A percentile compares a stretch with the other conserved stretches of the same genome.
Evolutionary conservation across 2,329 filamentous ascomycete species (phyloP).

Genomic region (Xylaria sp.): DNA sequence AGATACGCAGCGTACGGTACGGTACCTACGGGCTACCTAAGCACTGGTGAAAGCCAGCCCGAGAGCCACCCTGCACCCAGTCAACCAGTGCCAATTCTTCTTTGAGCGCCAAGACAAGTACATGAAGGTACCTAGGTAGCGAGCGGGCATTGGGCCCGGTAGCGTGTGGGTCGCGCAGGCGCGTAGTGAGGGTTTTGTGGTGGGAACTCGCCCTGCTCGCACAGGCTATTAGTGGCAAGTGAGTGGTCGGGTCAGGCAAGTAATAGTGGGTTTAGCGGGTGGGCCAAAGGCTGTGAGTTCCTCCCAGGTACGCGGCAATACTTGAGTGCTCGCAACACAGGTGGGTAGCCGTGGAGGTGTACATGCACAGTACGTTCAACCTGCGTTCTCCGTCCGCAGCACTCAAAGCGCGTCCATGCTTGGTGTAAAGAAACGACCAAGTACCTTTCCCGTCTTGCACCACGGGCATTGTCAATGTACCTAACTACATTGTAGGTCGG

Average conservation of each 20-base stretch:
- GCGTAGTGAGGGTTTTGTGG: too few relatives aligned
- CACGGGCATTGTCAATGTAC: too few relatives aligned
- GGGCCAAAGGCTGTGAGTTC: not conserved
- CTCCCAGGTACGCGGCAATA: not conserved
- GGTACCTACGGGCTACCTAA: too few relatives aligned
- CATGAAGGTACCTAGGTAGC: not conserved
- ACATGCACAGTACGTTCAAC: too few relatives aligned
- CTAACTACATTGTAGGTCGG: too few relatives aligned
- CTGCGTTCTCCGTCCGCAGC: too few relatives aligned
- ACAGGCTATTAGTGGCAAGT: not conserved
- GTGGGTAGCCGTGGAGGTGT: too few relatives aligned
- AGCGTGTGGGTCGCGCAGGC: not conserved
- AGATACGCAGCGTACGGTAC: too few relatives aligned
- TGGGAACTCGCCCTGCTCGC: too few relatives aligned
- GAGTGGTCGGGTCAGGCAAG: not conserved
- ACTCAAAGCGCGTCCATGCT: too few relatives aligned
- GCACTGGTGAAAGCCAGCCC: not conserved
- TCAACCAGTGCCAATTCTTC: not conserved
- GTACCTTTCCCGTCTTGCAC: too few relatives aligned
- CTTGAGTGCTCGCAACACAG: not conserved
- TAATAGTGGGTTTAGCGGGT: not conserved
- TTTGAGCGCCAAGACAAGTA: not conserved
- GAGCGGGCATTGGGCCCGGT: not conserved
- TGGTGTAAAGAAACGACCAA: too few relatives aligned
- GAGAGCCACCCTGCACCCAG: not conserved